Conservation (phyloP, 2,329 filamentous ascomycete species). For the Trichoderma simmonsii region DNA sequence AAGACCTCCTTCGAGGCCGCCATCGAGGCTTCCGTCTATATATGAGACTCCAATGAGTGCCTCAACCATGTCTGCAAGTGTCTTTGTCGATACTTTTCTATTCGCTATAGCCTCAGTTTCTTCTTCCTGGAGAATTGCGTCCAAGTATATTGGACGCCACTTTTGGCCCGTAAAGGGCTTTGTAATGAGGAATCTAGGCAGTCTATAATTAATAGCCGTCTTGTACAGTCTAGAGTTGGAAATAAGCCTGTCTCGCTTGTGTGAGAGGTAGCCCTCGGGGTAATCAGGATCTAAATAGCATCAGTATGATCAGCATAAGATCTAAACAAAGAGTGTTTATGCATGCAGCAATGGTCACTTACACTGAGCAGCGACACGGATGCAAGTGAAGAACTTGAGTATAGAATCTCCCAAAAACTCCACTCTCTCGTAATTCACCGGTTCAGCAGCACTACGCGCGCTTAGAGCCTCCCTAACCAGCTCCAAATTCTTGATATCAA, state of each 20-base stretch:
- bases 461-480: constrained; percentile 68
- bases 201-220: constrained; percentile 58
- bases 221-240: constrained; percentile 70
- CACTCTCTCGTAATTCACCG: constrained; percentile 72
- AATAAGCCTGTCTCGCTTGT: constrained; percentile 66
- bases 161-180: constrained; percentile 64
- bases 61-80: constrained; percentile 83
- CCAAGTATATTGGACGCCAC: constrained; percentile 66
- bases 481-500: constrained; percentile 52
- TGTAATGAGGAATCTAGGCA: constrained; percentile 72
- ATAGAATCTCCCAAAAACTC: constrained; percentile 87
- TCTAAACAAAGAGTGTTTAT: not conserved
- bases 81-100: constrained; percentile 65
- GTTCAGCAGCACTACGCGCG: constrained; percentile 57
- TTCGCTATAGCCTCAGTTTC: not conserved
- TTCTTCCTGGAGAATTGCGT: constrained; percentile 31
- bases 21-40: constrained; percentile 60
- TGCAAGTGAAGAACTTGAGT: constrained; percentile 69
- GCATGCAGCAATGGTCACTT: constrained; percentile 26
- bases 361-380: constrained; percentile 60
- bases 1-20: constrained; percentile 51
- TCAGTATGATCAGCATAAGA: constrained; percentile 20
- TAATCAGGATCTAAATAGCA: constrained; percentile 55
- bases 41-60: constrained; percentile 76
- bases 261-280: constrained; percentile 74